phyloP scores from a whole-genome alignment of 2,329 filamentous ascomycete genomes.

The Fusarium sulawesiense region DNA sequence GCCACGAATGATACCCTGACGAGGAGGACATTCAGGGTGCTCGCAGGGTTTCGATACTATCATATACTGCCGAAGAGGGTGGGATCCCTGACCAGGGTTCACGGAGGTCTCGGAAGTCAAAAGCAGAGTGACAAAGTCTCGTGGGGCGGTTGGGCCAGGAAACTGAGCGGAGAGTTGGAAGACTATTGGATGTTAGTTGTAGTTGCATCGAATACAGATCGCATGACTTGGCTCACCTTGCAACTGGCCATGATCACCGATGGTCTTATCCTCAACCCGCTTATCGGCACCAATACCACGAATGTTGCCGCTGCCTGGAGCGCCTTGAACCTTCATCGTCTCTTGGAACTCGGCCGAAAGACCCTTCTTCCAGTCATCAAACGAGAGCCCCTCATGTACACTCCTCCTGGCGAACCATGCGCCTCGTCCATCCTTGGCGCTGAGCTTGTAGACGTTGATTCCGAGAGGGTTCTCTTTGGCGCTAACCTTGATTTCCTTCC shows the following conservation, averaged over 20 bases:
- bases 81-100: conserved; percentile 39
- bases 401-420: conserved; percentile 91
- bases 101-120: conserved; percentile 72
- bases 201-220: conserved; percentile 5
- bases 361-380: conserved; percentile 80
- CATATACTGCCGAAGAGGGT: conserved; percentile 78
- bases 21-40: conserved; percentile 77
- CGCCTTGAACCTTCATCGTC: conserved; percentile 76
- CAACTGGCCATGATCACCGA: conserved; percentile 69
- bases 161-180: conserved; percentile 91
- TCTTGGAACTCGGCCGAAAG: conserved; percentile 84
- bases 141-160: conserved; percentile 84
- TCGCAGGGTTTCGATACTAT: conserved; percentile 86
- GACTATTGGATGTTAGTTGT: conserved; percentile 61
- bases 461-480: conserved; percentile 79
- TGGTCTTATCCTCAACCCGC: conserved; percentile 71
- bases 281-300: conserved; percentile 87
- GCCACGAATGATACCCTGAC: conserved; percentile 81
- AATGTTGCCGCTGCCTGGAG: conserved; percentile 78
- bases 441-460: conserved; percentile 83
- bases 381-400: conserved; percentile 81
- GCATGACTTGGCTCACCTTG: conserved; percentile 61
- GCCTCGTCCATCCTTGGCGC: conserved; percentile 82
- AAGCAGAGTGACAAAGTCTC: conserved; percentile 87
- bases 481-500: conserved; percentile 85